A percentile compares a stretch with the other conserved stretches of the same genome.
phyloP scores from a whole-genome alignment of 805 yeast genomes.

The Myxozyma neglecta region DNA sequence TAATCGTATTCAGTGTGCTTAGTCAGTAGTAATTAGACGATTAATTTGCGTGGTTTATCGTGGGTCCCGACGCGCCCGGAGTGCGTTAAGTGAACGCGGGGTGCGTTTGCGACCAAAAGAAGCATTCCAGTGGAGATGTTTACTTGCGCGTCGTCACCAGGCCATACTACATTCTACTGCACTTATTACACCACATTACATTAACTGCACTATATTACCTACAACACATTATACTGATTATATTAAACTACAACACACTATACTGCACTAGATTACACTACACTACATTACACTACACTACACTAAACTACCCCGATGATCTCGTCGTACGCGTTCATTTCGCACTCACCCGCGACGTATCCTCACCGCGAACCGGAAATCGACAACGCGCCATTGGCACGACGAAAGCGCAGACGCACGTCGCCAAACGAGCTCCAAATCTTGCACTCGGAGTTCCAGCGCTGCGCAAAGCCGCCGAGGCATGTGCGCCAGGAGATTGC shows the following conservation, averaged over 20 bases:
- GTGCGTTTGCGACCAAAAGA: neutral
- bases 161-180: neutral
- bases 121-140: neutral
- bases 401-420: slow-evolving; percentile 94
- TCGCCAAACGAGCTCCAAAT: slow-evolving; percentile 82
- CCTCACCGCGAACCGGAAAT: slow-evolving; percentile 79
- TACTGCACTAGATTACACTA: too few species aligned
- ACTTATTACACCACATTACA: too few species aligned
- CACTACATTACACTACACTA: too few species aligned
- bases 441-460: slow-evolving; percentile 73
- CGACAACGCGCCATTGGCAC: slow-evolving; percentile 88
- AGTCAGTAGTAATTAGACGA: neutral
- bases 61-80: slow-evolving; percentile 4
- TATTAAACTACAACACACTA: too few species aligned
- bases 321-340: slow-evolving; percentile 66
- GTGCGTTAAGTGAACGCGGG: neutral
- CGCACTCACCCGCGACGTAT: slow-evolving; percentile 88
- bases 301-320: too few species aligned
- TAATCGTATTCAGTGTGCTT: neutral
- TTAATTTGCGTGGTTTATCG: neutral
- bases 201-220: too few species aligned
- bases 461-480: slow-evolving; percentile 80
- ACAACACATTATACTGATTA: too few species aligned
- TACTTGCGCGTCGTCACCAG: slow-evolving; percentile 1
- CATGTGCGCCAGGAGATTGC: slow-evolving; percentile 77